Base-by-base conservation (phyloP, 371 early-diverging fungal species). In the Mortierella sp. region DNA sequence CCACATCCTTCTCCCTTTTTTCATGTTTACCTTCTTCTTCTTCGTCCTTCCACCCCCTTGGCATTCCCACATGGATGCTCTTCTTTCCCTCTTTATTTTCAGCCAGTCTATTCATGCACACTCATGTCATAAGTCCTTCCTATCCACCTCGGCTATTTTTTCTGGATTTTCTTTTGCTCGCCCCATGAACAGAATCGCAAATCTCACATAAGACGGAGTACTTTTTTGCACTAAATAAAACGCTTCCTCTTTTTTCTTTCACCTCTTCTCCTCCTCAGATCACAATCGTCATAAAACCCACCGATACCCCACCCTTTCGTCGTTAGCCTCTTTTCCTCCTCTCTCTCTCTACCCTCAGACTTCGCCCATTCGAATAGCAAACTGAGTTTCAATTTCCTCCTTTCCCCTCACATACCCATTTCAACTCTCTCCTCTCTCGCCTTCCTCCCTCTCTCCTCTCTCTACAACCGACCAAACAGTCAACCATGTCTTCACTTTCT, bases 401-500 rank as follows among this genome's bases (percentile, higher is more conserved):
- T 31, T 48, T 47, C 22, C 26, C 29, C 16, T 13, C 71, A n/a
- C 64, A 37, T 6, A 41, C 34, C 37, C 16, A 45, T 34, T 16
- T 14, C 63, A 0, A 67, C 10, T 53, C 53, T 55, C n/a, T 37
- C 37, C 41, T 44, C 39, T 22, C 34, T 58, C 55, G 39, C 63
- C 6, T 24, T 19, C 14, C 40, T 34, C 6, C 55, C 19, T 14
- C 31, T 13, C 3, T 13, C 19, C 1, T 39, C 7, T 34, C 1
- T 43, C 24, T 29, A 67, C 9, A 29, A 11, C 26, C 58, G 65
- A 52, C 31, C 44, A 64, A 43, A 43, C 43, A n/a, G 44, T 34
- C 55, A 69, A 64, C 66, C 16, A 58, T 58, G 40, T 75, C 74
- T 47, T 76, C 81, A 70, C 64, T 84, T 4, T 71, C 74, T 24